These are phyloP conservation scores for Metschnikowia reukaufii DNA, from an alignment of 805 yeast species.

Conservation along the genomic window DNA sequence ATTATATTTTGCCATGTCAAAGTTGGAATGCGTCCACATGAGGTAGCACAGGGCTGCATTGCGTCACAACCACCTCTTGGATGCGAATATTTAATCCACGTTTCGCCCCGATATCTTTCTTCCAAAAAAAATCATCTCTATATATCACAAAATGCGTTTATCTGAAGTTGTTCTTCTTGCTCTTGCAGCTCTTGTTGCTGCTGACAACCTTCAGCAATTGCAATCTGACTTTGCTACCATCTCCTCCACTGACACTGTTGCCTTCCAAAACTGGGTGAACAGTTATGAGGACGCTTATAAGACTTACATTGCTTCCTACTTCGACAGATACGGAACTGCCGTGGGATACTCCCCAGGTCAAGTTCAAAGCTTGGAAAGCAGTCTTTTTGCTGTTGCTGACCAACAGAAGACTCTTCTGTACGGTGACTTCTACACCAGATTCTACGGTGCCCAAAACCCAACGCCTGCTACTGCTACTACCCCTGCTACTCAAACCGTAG, in stretches of 20 bases:
- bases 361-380: neutral
- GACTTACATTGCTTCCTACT: neutral
- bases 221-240: neutral
- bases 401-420: slow-evolving; percentile 2
- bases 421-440: neutral
- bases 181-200: neutral
- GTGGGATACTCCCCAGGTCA: neutral
- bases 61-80: neutral
- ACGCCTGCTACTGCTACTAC: neutral
- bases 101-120: neutral
- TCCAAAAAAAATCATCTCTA: no score
- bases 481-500: neutral
- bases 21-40: neutral
- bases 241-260: slow-evolving; percentile 6
- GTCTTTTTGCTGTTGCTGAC: neutral
- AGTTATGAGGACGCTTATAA: slow-evolving; percentile 7
- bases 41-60: neutral
- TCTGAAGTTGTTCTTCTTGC: slow-evolving; percentile 1
- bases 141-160: slow-evolving; percentile 1
- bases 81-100: neutral
- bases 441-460: neutral
- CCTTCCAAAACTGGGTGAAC: slow-evolving; percentile 1
- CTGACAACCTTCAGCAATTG: slow-evolving; percentile 1
- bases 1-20: no score
- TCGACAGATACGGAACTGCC: neutral